Base-by-base conservation (phyloP, 257 asterid genomes). In the Petunia axillaris region DNA sequence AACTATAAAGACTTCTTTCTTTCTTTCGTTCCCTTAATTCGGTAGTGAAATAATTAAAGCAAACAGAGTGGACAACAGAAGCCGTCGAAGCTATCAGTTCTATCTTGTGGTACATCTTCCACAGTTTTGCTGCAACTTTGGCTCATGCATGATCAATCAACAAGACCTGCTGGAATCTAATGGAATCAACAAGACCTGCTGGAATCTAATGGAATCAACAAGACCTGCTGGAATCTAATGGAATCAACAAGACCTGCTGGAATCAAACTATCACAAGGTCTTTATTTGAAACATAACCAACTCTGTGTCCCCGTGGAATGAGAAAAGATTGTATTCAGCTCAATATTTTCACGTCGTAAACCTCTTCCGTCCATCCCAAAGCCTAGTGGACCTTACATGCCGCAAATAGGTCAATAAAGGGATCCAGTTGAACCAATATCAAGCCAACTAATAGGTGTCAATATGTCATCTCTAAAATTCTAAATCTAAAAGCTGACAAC, bases 401-500 rank as follows among this genome's bases (percentile, higher is more conserved):
- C 76, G 43, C 57, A 68, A 8, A n/a, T 43, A 68, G 76, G 76
- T 68, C 76, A 55, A 68, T 11, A 68, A 44, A 68, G 25, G 58
- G 76, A 68, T 9, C 3, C 76, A 44, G 46, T 46, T 68, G 41
- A 39, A 68, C 58, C 58, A 68, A 44, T 44, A 16, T 68, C 58
- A 8, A 16, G 48, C 16, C 41, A 44, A 68, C 41, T 44, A 44
- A 68, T 44, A 68, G 76, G 76, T 4, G 41, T 65, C 50, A 39
- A 25, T 25, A 25, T 25, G 25, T 25, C 25, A 25, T 16, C 46
- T 38, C 41, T 41, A 38, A 64, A 64, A 64, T 38, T 25, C 9
- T 64, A 39, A 65, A 38, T 8, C 73, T 39, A 65, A 39, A 65
- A 65, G 5, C 5, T 65, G 50, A 65, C 16, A 65, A 65, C 50